Conservation (phyloP, 2,329 filamentous ascomycete species). For the Colletotrichum karsti region DNA sequence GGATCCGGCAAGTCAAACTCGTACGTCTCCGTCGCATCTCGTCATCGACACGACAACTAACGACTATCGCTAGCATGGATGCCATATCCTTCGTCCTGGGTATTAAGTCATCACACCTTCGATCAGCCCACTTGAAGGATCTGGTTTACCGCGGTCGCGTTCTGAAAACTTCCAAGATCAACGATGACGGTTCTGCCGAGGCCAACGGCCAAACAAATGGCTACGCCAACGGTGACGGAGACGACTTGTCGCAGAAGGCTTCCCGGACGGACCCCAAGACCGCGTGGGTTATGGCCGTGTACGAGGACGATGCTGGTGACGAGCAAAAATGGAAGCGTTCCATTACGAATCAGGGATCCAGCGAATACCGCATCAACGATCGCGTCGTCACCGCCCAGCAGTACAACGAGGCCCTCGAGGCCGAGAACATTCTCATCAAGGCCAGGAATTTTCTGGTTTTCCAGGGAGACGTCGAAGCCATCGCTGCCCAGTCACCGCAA, state of each 20-base stretch:
- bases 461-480: constrained; percentile 96
- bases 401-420: constrained; percentile 92
- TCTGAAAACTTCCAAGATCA: constrained; percentile 90
- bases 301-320: constrained; percentile 95
- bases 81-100: constrained; percentile 98
- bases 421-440: constrained; percentile 97
- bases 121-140: constrained; percentile 92
- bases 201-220: constrained; percentile 70
- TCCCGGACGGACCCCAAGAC: constrained; percentile 88
- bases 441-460: constrained; percentile 98
- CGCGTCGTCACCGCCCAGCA: constrained; percentile 86
- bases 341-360: constrained; percentile 87
- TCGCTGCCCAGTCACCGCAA: constrained; percentile 92
- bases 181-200: constrained; percentile 84
- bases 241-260: constrained; percentile 66
- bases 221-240: constrained; percentile 66
- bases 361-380: constrained; percentile 98
- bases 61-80: constrained; percentile 77
- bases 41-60: constrained; percentile 31
- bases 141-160: constrained; percentile 96
- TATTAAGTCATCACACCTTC: constrained; percentile 97
- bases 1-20: constrained; percentile 99
- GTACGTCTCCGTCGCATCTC: constrained; percentile 55
- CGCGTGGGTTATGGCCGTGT: constrained; percentile 99
- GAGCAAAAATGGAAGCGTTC: constrained; percentile 96